phyloP scores from a whole-genome alignment of 2,329 filamentous ascomycete species.

The Colletotrichum navitas region DNA sequence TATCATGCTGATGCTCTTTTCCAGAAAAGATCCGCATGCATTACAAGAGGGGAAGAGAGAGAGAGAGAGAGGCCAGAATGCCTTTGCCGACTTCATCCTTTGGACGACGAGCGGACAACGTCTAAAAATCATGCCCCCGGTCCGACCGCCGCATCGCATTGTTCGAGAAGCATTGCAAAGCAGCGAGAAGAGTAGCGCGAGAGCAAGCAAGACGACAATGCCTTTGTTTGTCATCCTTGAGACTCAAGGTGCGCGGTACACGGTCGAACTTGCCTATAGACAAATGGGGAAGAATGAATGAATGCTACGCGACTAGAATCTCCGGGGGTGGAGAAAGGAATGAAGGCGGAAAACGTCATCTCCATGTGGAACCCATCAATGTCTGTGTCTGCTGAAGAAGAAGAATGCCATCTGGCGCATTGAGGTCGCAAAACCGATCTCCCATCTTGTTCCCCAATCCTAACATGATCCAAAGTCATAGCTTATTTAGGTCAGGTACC shows the following conservation, averaged over 20 bases:
- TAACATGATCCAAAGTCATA: neutral
- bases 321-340: neutral
- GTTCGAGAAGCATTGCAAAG: neutral
- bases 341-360: neutral
- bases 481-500: too few relatives aligned
- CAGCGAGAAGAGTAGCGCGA: neutral
- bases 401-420: constrained; percentile 5
- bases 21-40: neutral
- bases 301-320: neutral
- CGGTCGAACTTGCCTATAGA: neutral
- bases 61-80: neutral
- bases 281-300: too few relatives aligned
- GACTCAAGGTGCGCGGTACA: too few relatives aligned
- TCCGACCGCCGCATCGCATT: constrained; percentile 11
- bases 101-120: constrained; percentile 1
- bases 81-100: neutral
- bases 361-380: neutral
- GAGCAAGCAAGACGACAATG: neutral
- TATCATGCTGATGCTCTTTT: neutral
- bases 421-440: neutral
- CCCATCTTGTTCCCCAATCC: neutral
- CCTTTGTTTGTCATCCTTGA: constrained; percentile 3
- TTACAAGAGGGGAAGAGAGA: neutral
- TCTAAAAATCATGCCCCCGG: constrained; percentile 3
- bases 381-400: neutral